Conservation (phyloP, 2,329 filamentous ascomycete genomes). For the Tolypocladium guangdongense region DNA sequence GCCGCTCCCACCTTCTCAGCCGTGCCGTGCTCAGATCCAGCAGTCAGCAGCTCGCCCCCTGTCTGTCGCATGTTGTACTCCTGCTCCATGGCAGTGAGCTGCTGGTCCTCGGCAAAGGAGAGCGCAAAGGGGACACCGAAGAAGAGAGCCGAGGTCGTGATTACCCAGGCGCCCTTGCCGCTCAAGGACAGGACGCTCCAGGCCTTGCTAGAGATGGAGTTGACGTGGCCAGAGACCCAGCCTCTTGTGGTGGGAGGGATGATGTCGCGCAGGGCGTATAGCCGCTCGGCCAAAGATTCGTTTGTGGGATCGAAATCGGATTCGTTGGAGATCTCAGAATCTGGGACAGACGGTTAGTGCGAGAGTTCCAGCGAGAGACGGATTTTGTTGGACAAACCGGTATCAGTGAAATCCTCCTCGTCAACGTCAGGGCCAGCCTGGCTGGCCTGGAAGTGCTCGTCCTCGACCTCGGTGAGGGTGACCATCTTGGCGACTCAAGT, state of each 20-base stretch:
- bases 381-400: slow-evolving; percentile 47
- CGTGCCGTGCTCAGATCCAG: slow-evolving; percentile 31
- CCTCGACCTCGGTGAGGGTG: slow-evolving; percentile 90
- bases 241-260: slow-evolving; percentile 62
- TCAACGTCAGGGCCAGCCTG: slow-evolving; percentile 66
- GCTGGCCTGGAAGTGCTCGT: slow-evolving; percentile 78
- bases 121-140: slow-evolving; percentile 89
- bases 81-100: slow-evolving; percentile 94
- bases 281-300: slow-evolving; percentile 55
- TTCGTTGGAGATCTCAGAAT: slow-evolving; percentile 77
- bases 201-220: slow-evolving; percentile 36
- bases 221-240: slow-evolving; percentile 51
- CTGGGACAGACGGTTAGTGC: slow-evolving; percentile 17
- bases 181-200: slow-evolving; percentile 55
- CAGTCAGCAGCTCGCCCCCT: slow-evolving; percentile 59
- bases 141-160: slow-evolving; percentile 81
- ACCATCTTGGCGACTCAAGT: slow-evolving; percentile 57
- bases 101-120: slow-evolving; percentile 90
- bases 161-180: slow-evolving; percentile 82
- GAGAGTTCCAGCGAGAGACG: slow-evolving; percentile 2
- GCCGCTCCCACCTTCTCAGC: slow-evolving; percentile 39
- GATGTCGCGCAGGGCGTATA: slow-evolving; percentile 65
- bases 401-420: slow-evolving; percentile 89
- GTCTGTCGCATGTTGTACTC: slow-evolving; percentile 94
- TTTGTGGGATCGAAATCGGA: slow-evolving; percentile 52